phyloP scores from a whole-genome alignment of 1,139 yeast species.

The Yamadazyma blattariae region DNA sequence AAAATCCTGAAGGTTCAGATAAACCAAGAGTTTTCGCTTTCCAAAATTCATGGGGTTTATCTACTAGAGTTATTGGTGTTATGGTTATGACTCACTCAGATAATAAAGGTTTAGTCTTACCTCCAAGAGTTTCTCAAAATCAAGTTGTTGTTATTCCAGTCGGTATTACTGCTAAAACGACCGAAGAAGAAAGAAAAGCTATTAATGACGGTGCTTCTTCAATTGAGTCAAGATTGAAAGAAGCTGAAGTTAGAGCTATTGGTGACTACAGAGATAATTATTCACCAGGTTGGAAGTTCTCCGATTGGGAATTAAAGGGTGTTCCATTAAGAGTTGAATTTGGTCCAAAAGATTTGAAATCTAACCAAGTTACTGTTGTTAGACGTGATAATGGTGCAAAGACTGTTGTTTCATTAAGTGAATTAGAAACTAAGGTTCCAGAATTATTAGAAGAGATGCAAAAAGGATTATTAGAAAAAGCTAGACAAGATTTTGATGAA shows the following conservation, averaged over 20 bases:
- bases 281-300: slow-evolving; percentile 98
- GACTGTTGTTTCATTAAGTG: slow-evolving; percentile 60
- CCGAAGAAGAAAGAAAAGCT: slow-evolving; percentile 67
- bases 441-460: slow-evolving; percentile 81
- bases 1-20: slow-evolving; percentile 87
- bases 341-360: slow-evolving; percentile 92
- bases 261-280: slow-evolving; percentile 93
- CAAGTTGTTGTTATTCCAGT: slow-evolving; percentile 95
- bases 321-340: slow-evolving; percentile 88
- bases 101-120: slow-evolving; percentile 95
- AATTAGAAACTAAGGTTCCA: slow-evolving; percentile 67
- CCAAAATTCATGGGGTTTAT: slow-evolving; percentile 99
- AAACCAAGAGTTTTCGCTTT: slow-evolving; percentile 84
- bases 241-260: slow-evolving; percentile 64
- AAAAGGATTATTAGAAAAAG: slow-evolving; percentile 65
- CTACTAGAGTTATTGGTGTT: slow-evolving; percentile 98
- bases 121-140: slow-evolving; percentile 92
- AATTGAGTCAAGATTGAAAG: slow-evolving; percentile 57
- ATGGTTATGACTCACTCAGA: slow-evolving; percentile 99
- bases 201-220: slow-evolving; percentile 69
- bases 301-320: slow-evolving; percentile 97
- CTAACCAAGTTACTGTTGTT: slow-evolving; percentile 78
- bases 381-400: slow-evolving; percentile 90
- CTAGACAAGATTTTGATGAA: slow-evolving; percentile 77
- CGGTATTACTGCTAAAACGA: slow-evolving; percentile 86